Base-by-base conservation (phyloP, 2,329 filamentous ascomycete genomes). In the Penicillium thymicola region DNA sequence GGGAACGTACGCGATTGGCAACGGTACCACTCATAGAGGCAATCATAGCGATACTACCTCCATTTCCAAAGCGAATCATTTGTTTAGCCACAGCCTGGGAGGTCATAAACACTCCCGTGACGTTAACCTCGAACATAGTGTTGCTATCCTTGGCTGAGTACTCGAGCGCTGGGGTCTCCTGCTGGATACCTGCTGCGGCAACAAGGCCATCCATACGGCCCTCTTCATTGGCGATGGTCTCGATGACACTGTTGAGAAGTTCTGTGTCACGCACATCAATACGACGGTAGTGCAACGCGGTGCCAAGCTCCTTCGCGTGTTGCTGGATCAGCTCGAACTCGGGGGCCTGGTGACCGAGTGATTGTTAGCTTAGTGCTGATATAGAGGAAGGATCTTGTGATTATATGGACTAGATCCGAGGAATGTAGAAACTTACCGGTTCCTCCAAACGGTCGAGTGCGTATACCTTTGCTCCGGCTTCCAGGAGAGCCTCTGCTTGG, bases 81-180 rank as follows among this genome's bases (percentile, higher is more conserved):
- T 85, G 82, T 70, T 83, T 83, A 18, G 84, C 84, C 13, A 80
- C 82, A n/a, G 83, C 84, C 71, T 85, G 82, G 7, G 83, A 78
- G 8, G 83, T 84, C 82, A 86, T 85, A 69, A 86, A 82, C 6
- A 82, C 82, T 10, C 84, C 84, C 0, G 82, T 85, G 48, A 85
- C 77, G 64, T 85, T 85, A 61, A 85, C 75, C 63, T 84, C 81
- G 59, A 86, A 82, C 83, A 87, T 86, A 55, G 76, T 79, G 64
- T 85, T 85, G 53, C 82, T 79, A 63, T 86, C 83, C 67, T 84
- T 80, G 51, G 80, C 77, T 2, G 79, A 79, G 71, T 96, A 95
- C 47, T 96, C 90, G 53, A 96, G 79, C 1, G 92, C 91, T 0
- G 89, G 76, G 0, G 86, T 91, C 76, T 95, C 90, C 74, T 95